These are phyloP conservation scores for Heterobasidion parviporum DNA, from an alignment of 1,284 basidiomycete genomes.

Conservation along the genomic window DNA sequence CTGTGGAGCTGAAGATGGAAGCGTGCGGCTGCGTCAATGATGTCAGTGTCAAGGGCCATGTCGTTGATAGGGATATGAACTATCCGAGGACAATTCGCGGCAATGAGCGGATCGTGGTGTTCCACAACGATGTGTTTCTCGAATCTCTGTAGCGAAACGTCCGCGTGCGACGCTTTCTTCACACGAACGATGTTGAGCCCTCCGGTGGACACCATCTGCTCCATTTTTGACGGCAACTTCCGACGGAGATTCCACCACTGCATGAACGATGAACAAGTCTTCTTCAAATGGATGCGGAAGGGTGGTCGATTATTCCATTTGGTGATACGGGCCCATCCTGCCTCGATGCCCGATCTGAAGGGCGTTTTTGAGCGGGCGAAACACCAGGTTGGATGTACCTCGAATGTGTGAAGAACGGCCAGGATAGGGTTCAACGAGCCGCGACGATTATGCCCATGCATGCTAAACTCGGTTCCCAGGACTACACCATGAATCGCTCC, in stretches of 20 bases:
- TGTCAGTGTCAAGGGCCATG: slow-evolving; percentile 21
- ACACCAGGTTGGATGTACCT: slow-evolving; percentile 51
- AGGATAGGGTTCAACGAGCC: slow-evolving; percentile 49
- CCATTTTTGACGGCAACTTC: slow-evolving; percentile 15
- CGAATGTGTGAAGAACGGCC: slow-evolving; percentile 37
- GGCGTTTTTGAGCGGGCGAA: slow-evolving; percentile 34
- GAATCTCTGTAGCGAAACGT: slow-evolving; percentile 30
- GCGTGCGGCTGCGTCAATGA: slow-evolving; percentile 33
- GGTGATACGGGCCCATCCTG: slow-evolving; percentile 48
- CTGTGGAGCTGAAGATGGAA: slow-evolving; percentile 39
- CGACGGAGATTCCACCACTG: slow-evolving; percentile 27
- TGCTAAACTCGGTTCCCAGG: slow-evolving; percentile 47
- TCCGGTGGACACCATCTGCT: slow-evolving; percentile 17
- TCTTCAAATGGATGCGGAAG: slow-evolving; percentile 35
- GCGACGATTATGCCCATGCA: slow-evolving; percentile 50
- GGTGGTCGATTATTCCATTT: slow-evolving; percentile 46
- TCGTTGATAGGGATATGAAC: slow-evolving; percentile 26
- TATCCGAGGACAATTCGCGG: slow-evolving; percentile 20
- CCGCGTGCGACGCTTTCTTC: slow-evolving; percentile 24
- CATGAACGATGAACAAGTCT: slow-evolving; percentile 28
- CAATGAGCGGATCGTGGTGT: slow-evolving; percentile 27
- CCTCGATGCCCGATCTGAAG: slow-evolving; percentile 22
- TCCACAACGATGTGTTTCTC: slow-evolving; percentile 28
- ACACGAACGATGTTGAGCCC: slow-evolving; percentile 29
- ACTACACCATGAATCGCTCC: slow-evolving; percentile 54